Evolutionary conservation across 495 filamentous ascomycete species (phyloP), one percentile per base, ranked within the genome.

Genomic region (Apodospora peruviana): DNA sequence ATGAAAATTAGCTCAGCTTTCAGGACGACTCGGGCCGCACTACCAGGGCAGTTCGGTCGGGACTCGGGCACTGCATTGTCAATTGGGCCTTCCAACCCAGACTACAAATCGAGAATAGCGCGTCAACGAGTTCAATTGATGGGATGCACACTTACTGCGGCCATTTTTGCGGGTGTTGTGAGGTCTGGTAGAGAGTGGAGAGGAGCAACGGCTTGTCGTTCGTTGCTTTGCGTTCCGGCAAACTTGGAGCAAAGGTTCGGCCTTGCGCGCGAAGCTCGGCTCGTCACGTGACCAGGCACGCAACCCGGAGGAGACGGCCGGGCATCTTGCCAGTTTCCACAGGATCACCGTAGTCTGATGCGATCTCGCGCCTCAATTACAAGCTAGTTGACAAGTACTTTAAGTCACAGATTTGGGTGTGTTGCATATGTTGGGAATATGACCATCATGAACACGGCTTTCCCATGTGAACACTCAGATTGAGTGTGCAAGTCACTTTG

Each of bases 111-210:
- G 10, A n/a, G 14, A n/a, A 5, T 20, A 8, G 17, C 21, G 5
- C 1, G 8, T 24, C 7, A 3, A 43, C n/a, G 27, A 19, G n/a
- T 40, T 49, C 50, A 55, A 61, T 60, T 60, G 59, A 53, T 25
- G 16, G 47, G 38, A 47, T 59, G 43, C 57, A n/a, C n/a, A 90
- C 87, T 71, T 91, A 93, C 88, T 83, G 85, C 76, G 71, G 77
- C 82, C 73, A 91, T 88, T 87, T 90, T 93, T 84, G 73, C 83
- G 77, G 73, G 75, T 66, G 59, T 68, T 63, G 45, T 70, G 68
- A 56, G 59, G 57, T 61, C 53, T 57, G 65, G 8, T 51, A 52
- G 63, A 52, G 65, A 67, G 65, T 65, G 74, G 74, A 72, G 68
- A 70, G 59, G 64, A 50, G 57, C 58, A 64, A 67, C 59, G 68